These are phyloP conservation scores for Penicillium bovifimosum DNA, from an alignment of 495 filamentous ascomycete genomes.

Conservation along the genomic window DNA sequence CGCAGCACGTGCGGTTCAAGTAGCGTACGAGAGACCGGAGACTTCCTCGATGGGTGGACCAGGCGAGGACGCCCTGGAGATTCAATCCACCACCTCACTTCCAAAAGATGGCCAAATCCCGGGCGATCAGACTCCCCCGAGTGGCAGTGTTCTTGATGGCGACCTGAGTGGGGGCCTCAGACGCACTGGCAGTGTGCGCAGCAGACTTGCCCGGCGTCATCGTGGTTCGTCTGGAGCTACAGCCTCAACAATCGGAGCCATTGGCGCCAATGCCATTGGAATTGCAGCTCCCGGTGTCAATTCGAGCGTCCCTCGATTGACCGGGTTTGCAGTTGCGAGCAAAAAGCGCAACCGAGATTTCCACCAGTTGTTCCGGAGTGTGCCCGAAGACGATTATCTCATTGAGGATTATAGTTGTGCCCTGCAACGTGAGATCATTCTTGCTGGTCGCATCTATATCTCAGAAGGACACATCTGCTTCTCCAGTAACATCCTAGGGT, in stretches of 20 bases:
- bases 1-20: conserved; percentile 54
- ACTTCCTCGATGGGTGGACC: conserved; percentile 19
- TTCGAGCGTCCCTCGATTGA: conserved; percentile 64
- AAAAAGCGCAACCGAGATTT: conserved; percentile 96
- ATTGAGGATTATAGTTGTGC: conserved; percentile 99
- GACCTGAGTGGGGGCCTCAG: conserved; percentile 52
- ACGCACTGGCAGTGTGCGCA: conserved; percentile 77
- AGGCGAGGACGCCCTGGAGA: conserved; percentile 29
- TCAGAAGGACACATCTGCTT: conserved; percentile 98
- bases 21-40: conserved; percentile 52
- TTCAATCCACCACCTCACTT: conserved; percentile 29
- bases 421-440: conserved; percentile 89
- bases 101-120: conserved; percentile 29
- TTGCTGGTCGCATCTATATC: conserved; percentile 90
- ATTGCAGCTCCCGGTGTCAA: conserved; percentile 57
- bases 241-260: conserved; percentile 62
- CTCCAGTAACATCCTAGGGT: conserved; percentile 97
- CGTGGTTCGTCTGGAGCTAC: conserved; percentile 85
- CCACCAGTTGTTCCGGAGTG: conserved; percentile 86
- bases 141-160: conserved; percentile 63
- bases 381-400: conserved; percentile 95
- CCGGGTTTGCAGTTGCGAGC: conserved; percentile 92
- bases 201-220: conserved; percentile 66
- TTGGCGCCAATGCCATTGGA: conserved; percentile 58
- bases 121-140: conserved; percentile 58